phyloP scores from a whole-genome alignment of 2,329 filamentous ascomycete species.

The Uncinocarpus reesii region DNA sequence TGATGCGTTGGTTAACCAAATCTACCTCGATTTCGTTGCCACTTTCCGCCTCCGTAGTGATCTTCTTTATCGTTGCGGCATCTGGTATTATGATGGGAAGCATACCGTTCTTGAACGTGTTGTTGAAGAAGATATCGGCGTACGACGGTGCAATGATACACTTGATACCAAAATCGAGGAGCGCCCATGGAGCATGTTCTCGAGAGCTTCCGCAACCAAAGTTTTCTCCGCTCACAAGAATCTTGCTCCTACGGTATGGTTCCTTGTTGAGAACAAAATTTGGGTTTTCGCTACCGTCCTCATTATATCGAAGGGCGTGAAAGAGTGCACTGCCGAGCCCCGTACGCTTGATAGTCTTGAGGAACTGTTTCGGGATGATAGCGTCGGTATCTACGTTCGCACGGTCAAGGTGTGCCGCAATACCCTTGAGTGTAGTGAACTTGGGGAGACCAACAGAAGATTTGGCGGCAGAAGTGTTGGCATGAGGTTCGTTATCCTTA shows the following conservation, averaged over 20 bases:
- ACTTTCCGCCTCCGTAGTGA: conserved; percentile 66
- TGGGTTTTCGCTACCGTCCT: conserved; percentile 62
- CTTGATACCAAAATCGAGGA: conserved; percentile 92
- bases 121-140: conserved; percentile 97
- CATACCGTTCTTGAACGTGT: conserved; percentile 99
- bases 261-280: conserved; percentile 85
- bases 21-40: conserved; percentile 83
- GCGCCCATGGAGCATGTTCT: conserved; percentile 94
- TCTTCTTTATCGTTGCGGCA: conserved; percentile 53
- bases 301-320: conserved; percentile 67
- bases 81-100: conserved; percentile 69
- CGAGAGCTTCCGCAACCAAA: conserved; percentile 90
- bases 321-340: conserved; percentile 84
- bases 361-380: conserved; percentile 97
- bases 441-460: conserved; percentile 61
- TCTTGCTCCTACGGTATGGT: conserved; percentile 73
- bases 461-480: conserved; percentile 47
- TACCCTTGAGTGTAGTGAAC: conserved; percentile 73
- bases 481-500: conserved; percentile 54
- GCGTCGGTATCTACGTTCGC: conserved; percentile 97
- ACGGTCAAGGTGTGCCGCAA: conserved; percentile 76
- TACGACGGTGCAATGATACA: conserved; percentile 82
- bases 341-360: conserved; percentile 98
- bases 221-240: conserved; percentile 81
- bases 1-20: conserved; percentile 72